A percentile compares a stretch with the other conserved stretches of the same genome.
These are phyloP conservation scores for Alternaria arbusti DNA, from an alignment of 2,329 filamentous ascomycete species.

Conservation along the genomic window DNA sequence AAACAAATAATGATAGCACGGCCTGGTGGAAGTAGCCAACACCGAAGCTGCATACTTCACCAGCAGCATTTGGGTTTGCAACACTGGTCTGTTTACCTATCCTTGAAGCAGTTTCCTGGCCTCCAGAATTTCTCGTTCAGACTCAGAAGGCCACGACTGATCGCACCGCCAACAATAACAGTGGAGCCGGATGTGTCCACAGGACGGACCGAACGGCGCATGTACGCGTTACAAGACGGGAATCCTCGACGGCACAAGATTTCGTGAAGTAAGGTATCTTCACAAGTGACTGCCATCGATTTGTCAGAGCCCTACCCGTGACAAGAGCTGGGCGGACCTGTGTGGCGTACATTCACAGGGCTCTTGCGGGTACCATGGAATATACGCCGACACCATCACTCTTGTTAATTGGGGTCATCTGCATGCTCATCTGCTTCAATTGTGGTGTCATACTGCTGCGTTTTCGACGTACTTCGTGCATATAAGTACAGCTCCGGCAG, in stretches of 20 bases:
- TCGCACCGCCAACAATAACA: not conserved
- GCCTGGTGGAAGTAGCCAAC: not conserved
- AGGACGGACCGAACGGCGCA: not conserved
- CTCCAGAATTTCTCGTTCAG: accelerated
- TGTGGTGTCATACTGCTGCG: not conserved
- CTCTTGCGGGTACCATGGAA: not conserved
- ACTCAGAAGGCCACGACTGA: not conserved
- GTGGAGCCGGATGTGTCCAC: not conserved
- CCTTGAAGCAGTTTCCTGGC: not conserved
- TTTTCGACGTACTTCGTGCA: not conserved
- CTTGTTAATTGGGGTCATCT: not conserved
- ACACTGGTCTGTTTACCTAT: not conserved
- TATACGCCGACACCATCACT: not conserved
- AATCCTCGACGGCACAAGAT: not conserved
- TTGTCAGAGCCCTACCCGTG: not conserved
- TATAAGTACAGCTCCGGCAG: not conserved
- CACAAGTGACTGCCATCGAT: accelerated
- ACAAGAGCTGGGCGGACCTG: not conserved
- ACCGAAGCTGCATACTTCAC: not conserved
- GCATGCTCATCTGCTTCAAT: not conserved
- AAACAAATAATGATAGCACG: not conserved
- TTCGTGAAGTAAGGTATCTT: not conserved
- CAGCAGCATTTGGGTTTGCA: not conserved
- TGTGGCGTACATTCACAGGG: not conserved
- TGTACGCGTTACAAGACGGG: not conserved